A percentile compares a stretch with the other conserved stretches of the same genome.
These are phyloP conservation scores for Nasturtium officinale DNA, from an alignment of 345 rosid genomes.

Conservation along the genomic window DNA sequence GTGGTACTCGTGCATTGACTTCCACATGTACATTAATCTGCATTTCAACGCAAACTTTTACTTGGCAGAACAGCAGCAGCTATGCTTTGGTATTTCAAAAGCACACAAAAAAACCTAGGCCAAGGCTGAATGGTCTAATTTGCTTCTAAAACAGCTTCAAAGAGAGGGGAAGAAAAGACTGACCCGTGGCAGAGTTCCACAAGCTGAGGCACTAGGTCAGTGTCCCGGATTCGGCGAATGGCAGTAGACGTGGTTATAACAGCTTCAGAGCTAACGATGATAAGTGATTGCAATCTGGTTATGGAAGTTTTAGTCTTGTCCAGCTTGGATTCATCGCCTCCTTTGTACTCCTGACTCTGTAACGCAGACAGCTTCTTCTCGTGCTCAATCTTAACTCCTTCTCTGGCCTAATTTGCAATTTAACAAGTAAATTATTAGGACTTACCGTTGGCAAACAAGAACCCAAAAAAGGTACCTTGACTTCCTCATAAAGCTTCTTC, in stretches of 20 bases:
- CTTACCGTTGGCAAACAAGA: background rate
- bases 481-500: constrained; percentile 85
- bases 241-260: constrained; percentile 84
- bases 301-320: constrained; percentile 85
- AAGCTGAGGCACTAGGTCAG: constrained; percentile 86
- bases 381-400: constrained; percentile 83
- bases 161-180: constrained; percentile 6
- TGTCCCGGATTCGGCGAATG: constrained; percentile 73
- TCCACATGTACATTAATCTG: constrained; percentile 98
- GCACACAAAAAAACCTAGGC: constrained; percentile 3
- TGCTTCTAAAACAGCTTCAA: background rate
- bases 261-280: constrained; percentile 79
- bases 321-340: constrained; percentile 70
- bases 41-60: constrained; percentile 22
- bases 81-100: background rate
- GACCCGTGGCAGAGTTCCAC: constrained; percentile 88
- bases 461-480: constrained; percentile 57
- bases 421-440: constrained; percentile 20
- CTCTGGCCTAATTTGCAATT: constrained; percentile 58
- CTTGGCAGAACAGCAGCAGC: constrained; percentile 9
- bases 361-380: constrained; percentile 74
- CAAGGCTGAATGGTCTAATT: background rate
- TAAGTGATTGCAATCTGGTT: constrained; percentile 64
- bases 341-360: constrained; percentile 91
- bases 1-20: constrained; percentile 79